Conservation (phyloP, 2,329 filamentous ascomycete genomes). For the Ambrosiella beaveri region DNA sequence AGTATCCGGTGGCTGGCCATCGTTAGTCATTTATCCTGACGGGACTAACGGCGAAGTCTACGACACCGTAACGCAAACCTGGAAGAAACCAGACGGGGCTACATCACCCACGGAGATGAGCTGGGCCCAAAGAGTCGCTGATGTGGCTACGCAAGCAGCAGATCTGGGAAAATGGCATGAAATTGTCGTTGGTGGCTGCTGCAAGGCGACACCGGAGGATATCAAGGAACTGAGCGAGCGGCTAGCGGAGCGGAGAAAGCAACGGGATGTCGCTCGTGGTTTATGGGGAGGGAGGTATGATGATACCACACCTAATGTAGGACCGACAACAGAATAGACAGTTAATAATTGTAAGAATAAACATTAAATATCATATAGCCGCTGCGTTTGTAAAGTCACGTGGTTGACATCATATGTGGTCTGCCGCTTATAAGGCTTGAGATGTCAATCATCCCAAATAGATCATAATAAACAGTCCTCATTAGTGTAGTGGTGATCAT, state of each 20-base stretch:
- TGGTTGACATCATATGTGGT: no score
- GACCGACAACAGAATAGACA: neutral
- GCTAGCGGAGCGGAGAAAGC: neutral
- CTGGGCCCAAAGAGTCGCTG: constrained; percentile 30
- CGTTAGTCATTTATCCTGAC: constrained; percentile 49
- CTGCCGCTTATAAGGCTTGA: neutral
- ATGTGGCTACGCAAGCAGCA: constrained; percentile 23
- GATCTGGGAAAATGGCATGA: constrained; percentile 25
- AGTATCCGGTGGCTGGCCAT: constrained; percentile 26
- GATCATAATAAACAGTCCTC: neutral
- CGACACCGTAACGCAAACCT: constrained; percentile 43
- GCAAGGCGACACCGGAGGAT: constrained; percentile 27
- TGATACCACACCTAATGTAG: neutral
- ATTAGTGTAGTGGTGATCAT: constrained; percentile 1
- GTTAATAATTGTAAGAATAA: neutral
- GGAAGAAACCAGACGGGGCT: constrained; percentile 29
- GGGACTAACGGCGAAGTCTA: constrained; percentile 52
- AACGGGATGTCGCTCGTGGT: neutral
- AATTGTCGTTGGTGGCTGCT: constrained; percentile 37
- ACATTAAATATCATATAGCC: neutral
- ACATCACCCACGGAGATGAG: constrained; percentile 16
- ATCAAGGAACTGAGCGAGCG: constrained; percentile 14
- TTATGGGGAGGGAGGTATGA: neutral
- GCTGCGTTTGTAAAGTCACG: no score
- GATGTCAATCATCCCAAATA: neutral